A percentile compares a stretch with the other conserved stretches of the same genome.
Conservation (phyloP, 2,329 filamentous ascomycete species). For the Aspergillaceae sp. region DNA sequence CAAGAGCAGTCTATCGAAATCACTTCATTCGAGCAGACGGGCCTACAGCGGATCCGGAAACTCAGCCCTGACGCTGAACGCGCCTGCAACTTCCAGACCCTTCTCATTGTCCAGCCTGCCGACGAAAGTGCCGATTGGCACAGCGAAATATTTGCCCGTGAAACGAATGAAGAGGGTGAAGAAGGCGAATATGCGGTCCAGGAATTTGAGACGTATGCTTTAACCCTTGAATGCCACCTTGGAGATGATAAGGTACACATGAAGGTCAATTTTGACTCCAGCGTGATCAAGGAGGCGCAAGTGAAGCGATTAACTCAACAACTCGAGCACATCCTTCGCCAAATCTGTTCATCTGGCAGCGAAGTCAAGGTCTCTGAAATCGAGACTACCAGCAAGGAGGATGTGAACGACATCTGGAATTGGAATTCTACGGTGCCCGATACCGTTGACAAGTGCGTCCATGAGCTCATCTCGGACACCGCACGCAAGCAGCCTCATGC, state of each 20-base stretch:
- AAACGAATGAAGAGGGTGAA: constrained; percentile 1
- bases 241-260: constrained; percentile 1
- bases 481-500: background rate
- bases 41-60: background rate
- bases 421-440: no score
- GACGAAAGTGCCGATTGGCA: background rate
- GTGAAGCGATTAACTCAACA: constrained; percentile 6
- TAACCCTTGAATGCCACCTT: constrained; percentile 7
- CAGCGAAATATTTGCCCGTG: no score
- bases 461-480: constrained; percentile 3
- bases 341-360: constrained; percentile 2
- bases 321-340: constrained; percentile 4
- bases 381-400: constrained; percentile 3
- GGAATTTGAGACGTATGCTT: constrained; percentile 7
- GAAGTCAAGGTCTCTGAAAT: constrained; percentile 4
- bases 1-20: constrained; percentile 1
- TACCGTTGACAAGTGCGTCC: background rate
- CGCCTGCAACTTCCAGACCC: background rate
- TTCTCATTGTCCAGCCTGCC: background rate
- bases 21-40: background rate
- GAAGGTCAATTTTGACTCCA: constrained; percentile 7
- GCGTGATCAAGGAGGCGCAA: constrained; percentile 1
- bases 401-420: no score
- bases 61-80: background rate
- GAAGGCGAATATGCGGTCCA: constrained; percentile 3